Conservation (phyloP, 78 protist genomes). For the Tieghemostelium lacteum region DNA sequence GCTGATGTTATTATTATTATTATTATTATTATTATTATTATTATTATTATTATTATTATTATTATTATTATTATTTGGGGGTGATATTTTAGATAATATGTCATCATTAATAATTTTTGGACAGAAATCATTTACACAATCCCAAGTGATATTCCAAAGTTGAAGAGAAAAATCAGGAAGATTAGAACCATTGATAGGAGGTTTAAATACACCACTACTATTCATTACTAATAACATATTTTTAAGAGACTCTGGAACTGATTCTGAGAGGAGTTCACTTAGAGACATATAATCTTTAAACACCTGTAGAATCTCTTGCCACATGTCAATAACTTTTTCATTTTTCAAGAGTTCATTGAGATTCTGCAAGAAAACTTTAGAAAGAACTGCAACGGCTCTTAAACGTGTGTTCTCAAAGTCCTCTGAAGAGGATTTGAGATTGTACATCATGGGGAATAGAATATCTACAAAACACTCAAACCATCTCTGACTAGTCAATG, state of each 20-base stretch:
- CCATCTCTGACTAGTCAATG: conserved; percentile 35
- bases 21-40: neutral
- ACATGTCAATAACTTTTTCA: conserved; percentile 17
- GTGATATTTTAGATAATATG: conserved; percentile 38
- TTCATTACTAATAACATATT: conserved; percentile 89
- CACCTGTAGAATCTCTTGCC: conserved; percentile 46
- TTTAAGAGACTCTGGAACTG: conserved; percentile 87
- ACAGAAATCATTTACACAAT: conserved; percentile 26
- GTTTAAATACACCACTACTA: conserved; percentile 65
- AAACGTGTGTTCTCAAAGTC: conserved; percentile 74
- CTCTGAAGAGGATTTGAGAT: conserved; percentile 14
- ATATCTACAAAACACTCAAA: conserved; percentile 47
- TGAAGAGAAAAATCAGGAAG: neutral
- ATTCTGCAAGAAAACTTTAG: conserved; percentile 77
- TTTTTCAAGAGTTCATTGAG: conserved; percentile 30
- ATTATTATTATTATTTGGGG: neutral
- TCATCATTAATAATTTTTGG: conserved; percentile 73
- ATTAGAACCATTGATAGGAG: conserved; percentile 15
- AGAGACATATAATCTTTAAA: conserved; percentile 58
- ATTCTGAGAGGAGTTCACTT: conserved; percentile 76
- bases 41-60: neutral
- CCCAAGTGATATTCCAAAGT: conserved; percentile 80
- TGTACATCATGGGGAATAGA: conserved; percentile 55
- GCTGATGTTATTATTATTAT: neutral
- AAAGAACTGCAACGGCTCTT: conserved; percentile 66